Evolutionary conservation across 2,329 filamentous ascomycete species (phyloP), one percentile per base, ranked within the genome.

Genomic region (Blastomyces emzantsi): DNA sequence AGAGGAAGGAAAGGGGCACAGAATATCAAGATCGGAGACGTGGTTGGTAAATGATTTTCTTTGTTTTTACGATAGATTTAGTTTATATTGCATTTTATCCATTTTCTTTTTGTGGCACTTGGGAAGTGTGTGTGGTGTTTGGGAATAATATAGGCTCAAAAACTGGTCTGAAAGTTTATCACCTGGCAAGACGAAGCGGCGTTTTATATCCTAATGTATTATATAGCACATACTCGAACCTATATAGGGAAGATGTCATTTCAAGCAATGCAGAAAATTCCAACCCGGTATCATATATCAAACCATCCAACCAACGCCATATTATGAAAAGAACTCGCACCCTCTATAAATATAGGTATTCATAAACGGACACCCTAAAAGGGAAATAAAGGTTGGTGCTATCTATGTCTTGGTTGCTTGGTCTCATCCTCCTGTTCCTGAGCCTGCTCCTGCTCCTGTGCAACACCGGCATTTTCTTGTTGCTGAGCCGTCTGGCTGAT

Each of bases 1-100:
- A 87, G 75, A 86, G 87, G 74, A 96, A 91, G 82, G 89, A 88
- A 75, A 90, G 85, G 75, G 88, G 89, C 0, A 78, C 81, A 68
- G 88, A 91, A 77, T 86, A 89, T 72, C 86, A 89, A 75, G 85
- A 85, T 60, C 81, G 82, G 76, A 85, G 92, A 74, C 84, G 88
- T 70, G 87, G 87, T 8, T 92, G 86, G 79, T 91, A 81, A 61
- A 49, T 1, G 2, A n/a, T 65, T 33, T 63, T 47, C 25, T 33
- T 15, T 33, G 36, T 39, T 11, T 39, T 39, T 39, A 36, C 7
- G 36, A 39, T 39, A 39, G 13, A 2, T 39, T 39, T 39, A 39
- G 36, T 36, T 36, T 39, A 39, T 11, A 39, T 39, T 28, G 41
- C 39, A 41, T 58, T 61, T 56, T 39, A 52, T 63, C 5, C 60